phyloP scores from a whole-genome alignment of 1,284 basidiomycete genomes.

The Ganoderma leucocontextum region DNA sequence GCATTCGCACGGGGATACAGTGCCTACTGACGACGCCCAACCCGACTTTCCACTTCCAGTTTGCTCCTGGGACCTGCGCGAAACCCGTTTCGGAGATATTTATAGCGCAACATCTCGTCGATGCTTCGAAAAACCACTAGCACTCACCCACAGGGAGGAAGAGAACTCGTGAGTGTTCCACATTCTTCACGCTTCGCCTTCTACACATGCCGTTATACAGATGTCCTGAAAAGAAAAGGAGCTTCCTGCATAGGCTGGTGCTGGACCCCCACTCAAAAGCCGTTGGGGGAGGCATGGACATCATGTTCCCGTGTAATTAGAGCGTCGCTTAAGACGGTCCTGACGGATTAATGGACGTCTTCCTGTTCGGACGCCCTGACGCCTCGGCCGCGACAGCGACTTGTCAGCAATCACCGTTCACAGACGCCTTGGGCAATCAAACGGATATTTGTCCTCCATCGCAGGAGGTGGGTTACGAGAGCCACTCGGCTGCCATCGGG shows the following conservation, averaged over 20 bases:
- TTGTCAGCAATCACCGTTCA: background rate
- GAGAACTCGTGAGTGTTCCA: slow-evolving; percentile 15
- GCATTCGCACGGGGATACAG: slow-evolving; percentile 2
- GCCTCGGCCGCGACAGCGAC: slow-evolving; percentile 4
- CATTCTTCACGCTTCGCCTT: slow-evolving; percentile 11
- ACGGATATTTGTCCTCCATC: background rate
- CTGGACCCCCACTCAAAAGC: slow-evolving; percentile 9
- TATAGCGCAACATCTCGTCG: slow-evolving; percentile 10
- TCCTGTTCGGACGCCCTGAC: slow-evolving; percentile 4
- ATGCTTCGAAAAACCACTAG: slow-evolving; percentile 18
- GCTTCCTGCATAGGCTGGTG: slow-evolving; percentile 14
- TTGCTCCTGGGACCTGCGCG: background rate
- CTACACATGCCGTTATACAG: slow-evolving; percentile 12
- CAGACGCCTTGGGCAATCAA: background rate
- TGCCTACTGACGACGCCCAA: background rate
- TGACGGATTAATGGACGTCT: background rate
- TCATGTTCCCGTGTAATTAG: background rate
- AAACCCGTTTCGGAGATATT: background rate
- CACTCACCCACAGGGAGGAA: slow-evolving; percentile 15
- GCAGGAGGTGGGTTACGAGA: background rate
- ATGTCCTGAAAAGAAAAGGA: slow-evolving; percentile 6
- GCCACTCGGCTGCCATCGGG: background rate
- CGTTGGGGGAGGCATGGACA: slow-evolving; percentile 4
- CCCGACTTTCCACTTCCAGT: background rate
- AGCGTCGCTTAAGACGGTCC: slow-evolving; percentile 2